These are phyloP conservation scores for Amanita molliuscula DNA, from an alignment of 768 basidiomycete species.

Conservation along the genomic window DNA sequence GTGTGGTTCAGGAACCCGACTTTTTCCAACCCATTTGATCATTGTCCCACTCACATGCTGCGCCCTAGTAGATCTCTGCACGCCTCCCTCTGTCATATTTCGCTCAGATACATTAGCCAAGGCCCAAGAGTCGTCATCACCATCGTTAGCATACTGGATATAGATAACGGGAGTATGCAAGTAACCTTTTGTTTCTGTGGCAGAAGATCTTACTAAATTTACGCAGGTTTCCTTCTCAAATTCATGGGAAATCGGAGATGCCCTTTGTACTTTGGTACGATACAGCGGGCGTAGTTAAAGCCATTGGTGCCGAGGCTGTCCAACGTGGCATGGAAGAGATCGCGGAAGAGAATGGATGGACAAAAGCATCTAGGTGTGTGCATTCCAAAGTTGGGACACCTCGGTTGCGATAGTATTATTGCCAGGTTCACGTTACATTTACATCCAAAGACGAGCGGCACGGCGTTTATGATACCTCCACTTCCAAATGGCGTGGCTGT, in stretches of 20 bases:
- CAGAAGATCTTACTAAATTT: not conserved
- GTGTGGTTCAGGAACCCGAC: slow-evolving; percentile 26
- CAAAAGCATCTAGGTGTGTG: slow-evolving; percentile 30
- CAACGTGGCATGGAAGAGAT: slow-evolving; percentile 21
- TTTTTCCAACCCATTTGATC: slow-evolving; percentile 26
- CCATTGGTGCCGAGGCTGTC: slow-evolving; percentile 31
- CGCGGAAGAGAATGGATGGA: slow-evolving; percentile 30
- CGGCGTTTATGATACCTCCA: slow-evolving; percentile 11
- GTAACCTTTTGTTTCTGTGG: slow-evolving; percentile 14
- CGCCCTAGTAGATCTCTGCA: slow-evolving; percentile 26
- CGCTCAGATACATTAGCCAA: slow-evolving; percentile 13
- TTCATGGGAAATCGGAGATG: slow-evolving; percentile 23
- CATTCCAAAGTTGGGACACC: not conserved
- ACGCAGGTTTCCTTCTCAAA: slow-evolving; percentile 13
- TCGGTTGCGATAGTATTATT: not conserved
- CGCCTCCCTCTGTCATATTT: not conserved
- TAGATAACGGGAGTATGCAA: slow-evolving; percentile 30
- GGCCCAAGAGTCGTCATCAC: slow-evolving; percentile 11
- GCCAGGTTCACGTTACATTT: slow-evolving; percentile 15
- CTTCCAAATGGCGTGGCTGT: slow-evolving; percentile 25
- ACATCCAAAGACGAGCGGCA: slow-evolving; percentile 8
- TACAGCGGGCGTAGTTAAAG: slow-evolving; percentile 18
- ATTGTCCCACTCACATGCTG: slow-evolving; percentile 49
- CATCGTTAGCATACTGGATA: too few species aligned
- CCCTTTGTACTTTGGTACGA: slow-evolving; percentile 34